These are phyloP conservation scores for Capsicum baccatum DNA, from an alignment of 257 asterid genomes.

Conservation along the genomic window DNA sequence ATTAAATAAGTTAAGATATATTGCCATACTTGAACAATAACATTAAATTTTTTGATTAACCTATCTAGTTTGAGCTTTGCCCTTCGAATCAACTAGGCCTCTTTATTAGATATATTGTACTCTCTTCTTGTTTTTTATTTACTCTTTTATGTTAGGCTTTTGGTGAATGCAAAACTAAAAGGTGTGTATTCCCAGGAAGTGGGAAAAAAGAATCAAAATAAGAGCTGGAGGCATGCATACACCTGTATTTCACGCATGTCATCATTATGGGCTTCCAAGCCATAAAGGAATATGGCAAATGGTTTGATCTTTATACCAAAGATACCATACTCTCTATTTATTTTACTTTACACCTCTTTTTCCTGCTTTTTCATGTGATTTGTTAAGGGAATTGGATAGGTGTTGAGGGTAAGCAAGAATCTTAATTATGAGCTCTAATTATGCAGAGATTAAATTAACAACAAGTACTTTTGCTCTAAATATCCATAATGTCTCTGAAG, in stretches of 20 bases:
- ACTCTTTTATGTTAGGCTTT: neutral
- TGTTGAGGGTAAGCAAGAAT: constrained; percentile 24
- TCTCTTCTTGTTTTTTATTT: too few species aligned
- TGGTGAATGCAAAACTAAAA: neutral
- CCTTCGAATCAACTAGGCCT: neutral
- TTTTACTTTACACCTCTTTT: constrained; percentile 28
- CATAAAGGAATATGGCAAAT: constrained; percentile 11
- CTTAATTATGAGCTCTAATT: constrained; percentile 28
- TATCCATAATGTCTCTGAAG: constrained; percentile 29
- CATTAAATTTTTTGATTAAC: neutral
- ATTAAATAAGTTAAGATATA: neutral
- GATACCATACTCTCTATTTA: constrained; percentile 16
- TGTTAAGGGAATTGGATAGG: constrained; percentile 27
- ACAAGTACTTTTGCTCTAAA: constrained; percentile 23
- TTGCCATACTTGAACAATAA: neutral
- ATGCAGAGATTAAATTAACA: constrained; percentile 27
- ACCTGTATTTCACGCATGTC: neutral
- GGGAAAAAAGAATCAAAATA: constrained; percentile 4
- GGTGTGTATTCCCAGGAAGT: constrained; percentile 3
- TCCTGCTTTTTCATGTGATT: constrained; percentile 26
- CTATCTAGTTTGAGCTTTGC: neutral
- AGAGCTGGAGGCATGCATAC: constrained; percentile 9
- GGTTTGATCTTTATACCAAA: constrained; percentile 16
- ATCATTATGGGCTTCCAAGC: constrained; percentile 16
- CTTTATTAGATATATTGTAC: neutral